Evolutionary conservation across 1,139 yeast species (phyloP).

Genomic region (Nakaseomyces nivariensis): DNA sequence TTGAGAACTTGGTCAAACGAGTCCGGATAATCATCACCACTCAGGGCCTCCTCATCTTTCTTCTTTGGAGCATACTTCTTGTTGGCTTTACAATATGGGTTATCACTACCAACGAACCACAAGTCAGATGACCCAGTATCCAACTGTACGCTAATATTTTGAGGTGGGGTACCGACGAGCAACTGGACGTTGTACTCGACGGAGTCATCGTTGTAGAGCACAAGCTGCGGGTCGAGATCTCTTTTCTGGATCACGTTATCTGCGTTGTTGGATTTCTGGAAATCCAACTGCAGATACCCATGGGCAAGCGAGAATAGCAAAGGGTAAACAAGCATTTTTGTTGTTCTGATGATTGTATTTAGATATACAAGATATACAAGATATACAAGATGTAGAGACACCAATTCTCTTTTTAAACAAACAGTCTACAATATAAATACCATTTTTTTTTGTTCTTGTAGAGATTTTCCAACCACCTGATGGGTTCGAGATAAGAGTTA

Average conservation of each 20-base stretch:
- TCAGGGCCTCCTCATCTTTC: background rate
- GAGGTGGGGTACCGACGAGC: constrained; percentile 45
- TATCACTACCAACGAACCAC: constrained; percentile 37
- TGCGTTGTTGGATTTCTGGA: background rate
- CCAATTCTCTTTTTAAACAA: no score
- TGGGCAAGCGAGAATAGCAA: background rate
- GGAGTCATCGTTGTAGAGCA: background rate
- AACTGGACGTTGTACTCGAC: constrained; percentile 36
- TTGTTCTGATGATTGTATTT: no score
- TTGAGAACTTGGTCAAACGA: background rate
- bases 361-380: no score
- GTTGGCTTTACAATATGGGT: constrained; percentile 2
- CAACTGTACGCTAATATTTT: constrained; percentile 40
- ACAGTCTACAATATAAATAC: no score
- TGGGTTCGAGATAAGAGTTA: no score
- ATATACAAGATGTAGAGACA: no score
- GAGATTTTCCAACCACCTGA: no score
- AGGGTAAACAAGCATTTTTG: background rate
- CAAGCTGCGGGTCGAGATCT: background rate
- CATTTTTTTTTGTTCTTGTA: no score
- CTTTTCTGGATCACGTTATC: background rate
- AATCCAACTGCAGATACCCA: background rate
- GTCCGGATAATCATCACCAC: background rate
- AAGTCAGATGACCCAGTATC: constrained; percentile 65
- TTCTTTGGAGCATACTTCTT: background rate